Base-by-base conservation (phyloP, 192 early-diverging fungal genomes). In the Mortierella hygrophila region DNA sequence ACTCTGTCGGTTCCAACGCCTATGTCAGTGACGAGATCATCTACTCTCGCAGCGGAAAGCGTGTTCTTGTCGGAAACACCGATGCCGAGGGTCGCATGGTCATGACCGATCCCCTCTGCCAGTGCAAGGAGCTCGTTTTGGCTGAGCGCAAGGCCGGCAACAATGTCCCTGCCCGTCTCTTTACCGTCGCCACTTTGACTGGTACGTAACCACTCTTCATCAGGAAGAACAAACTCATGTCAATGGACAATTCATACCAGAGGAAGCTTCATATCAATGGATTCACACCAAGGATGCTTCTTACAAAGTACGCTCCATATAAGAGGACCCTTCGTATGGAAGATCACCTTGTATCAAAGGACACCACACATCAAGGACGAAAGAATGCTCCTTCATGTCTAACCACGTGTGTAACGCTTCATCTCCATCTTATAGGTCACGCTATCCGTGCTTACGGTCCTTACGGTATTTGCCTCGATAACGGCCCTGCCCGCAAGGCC, bases 61-160 rank as follows among this genome's bases (percentile, higher is more conserved):
- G 96, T 38, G 95, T 97, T 8, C 82, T 96, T 70, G 93, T 96
- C 77, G 94, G 93, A 74, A 96, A 97, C 89, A 97, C 97, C 2
- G 97, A 98, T 84, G 97, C 96, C 52, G 97, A 98, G 88, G 97
- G 97, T 44, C 94, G 97, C 26, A 94, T 97, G 91, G 95, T 97
- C 74, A 96, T 97, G 95, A 93, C 94, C 2, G 95, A 96, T 84
- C 90, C 94, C 18, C 88, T 96, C 11, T 90, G 90, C 77, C 92
- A 95, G 79, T 95, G 94, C 90, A 94, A 94, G 78, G 95, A 96
- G 89, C 85, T 85, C 71, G 92, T 92, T n/a, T 37, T 95, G 70
- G 93, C 92, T 6, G 91, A 93, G n/a, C 88, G 91, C 32, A 84
- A 88, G 47, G 79, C 89, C 15, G 91, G 89, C 38, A 57, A 49